Evolutionary conservation across 1,284 basidiomycete species (phyloP).

Genomic region (Cystobasidium pallidum): DNA sequence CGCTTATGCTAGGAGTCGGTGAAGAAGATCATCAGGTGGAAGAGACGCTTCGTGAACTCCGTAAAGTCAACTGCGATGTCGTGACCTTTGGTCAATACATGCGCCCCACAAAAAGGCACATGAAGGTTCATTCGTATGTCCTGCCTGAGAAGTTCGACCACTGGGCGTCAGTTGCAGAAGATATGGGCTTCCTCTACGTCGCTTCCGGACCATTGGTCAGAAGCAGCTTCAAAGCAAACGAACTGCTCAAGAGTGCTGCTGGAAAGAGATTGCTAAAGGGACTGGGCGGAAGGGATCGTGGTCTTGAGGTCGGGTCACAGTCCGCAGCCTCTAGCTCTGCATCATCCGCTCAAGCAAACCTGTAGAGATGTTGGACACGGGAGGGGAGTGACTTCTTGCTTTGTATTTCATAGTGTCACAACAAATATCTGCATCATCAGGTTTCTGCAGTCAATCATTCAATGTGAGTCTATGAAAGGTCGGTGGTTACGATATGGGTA

Average conservation of each 20-base stretch:
- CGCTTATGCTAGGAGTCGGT: constrained; percentile 97
- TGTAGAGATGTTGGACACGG: background rate
- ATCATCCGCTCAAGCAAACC: background rate
- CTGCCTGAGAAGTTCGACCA: constrained; percentile 87
- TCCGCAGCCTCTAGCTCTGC: background rate
- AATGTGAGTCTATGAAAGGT: background rate
- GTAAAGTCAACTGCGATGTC: constrained; percentile 87
- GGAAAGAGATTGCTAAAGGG: constrained; percentile 44
- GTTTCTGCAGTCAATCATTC: background rate
- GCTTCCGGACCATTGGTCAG: constrained; percentile 94
- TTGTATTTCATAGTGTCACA: background rate
- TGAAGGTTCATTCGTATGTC: constrained; percentile 98
- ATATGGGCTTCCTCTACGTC: constrained; percentile 95
- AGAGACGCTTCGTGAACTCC: constrained; percentile 82
- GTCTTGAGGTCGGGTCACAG: constrained; percentile 27
- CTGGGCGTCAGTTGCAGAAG: constrained; percentile 88
- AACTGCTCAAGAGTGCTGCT: constrained; percentile 53
- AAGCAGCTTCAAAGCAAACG: constrained; percentile 86
- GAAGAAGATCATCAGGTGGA: constrained; percentile 83
- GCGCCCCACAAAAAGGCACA: constrained; percentile 97
- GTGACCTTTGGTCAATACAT: constrained; percentile 99
- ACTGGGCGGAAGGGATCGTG: constrained; percentile 38
- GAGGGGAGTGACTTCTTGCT: background rate
- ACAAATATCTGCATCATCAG: background rate
- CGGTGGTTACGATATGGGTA: constrained; percentile 9